A percentile compares a stretch with the other conserved stretches of the same genome.
These are phyloP conservation scores for Colletotrichum agaves DNA, from an alignment of 2,329 filamentous ascomycete species.

Conservation along the genomic window DNA sequence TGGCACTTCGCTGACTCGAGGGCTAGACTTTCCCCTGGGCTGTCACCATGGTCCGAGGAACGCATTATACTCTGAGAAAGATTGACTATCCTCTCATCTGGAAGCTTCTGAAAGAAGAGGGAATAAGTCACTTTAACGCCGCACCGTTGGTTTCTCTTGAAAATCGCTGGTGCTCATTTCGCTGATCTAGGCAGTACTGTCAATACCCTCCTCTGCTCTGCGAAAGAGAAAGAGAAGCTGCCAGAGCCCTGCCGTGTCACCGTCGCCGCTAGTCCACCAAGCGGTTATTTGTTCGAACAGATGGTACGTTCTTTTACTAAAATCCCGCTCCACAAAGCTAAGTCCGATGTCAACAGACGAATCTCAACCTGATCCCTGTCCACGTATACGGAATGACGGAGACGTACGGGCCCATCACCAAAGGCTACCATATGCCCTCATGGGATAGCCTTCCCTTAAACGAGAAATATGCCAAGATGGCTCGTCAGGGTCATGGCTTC, in stretches of 20 bases:
- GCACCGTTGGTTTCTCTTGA: conserved; percentile 65
- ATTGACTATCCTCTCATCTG: conserved; percentile 96
- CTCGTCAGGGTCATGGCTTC: conserved; percentile 92
- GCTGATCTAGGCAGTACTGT: conserved; percentile 67
- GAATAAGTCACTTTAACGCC: conserved; percentile 94
- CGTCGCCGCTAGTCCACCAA: conserved; percentile 91
- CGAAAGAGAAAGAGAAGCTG: conserved; percentile 75
- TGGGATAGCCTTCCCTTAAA: conserved; percentile 81
- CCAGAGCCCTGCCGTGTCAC: conserved; percentile 81
- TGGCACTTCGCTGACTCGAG: not conserved
- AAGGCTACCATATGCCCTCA: conserved; percentile 85
- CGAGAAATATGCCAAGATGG: conserved; percentile 90
- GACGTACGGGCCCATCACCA: conserved; percentile 96
- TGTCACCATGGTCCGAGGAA: conserved; percentile 91
- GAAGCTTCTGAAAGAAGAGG: conserved; percentile 85
- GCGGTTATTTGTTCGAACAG: conserved; percentile 88
- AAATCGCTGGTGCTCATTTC: not conserved
- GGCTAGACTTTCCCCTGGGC: conserved; percentile 78
- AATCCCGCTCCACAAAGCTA: not conserved
- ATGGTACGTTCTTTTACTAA: conserved; percentile 68
- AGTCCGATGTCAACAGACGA: conserved; percentile 43
- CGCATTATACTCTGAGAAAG: conserved; percentile 80
- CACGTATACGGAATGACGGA: conserved; percentile 92
- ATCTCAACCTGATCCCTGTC: conserved; percentile 86
- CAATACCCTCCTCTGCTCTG: conserved; percentile 89